Base-by-base conservation (phyloP, 495 filamentous ascomycete species). In the Hypoxylon fuscum region DNA sequence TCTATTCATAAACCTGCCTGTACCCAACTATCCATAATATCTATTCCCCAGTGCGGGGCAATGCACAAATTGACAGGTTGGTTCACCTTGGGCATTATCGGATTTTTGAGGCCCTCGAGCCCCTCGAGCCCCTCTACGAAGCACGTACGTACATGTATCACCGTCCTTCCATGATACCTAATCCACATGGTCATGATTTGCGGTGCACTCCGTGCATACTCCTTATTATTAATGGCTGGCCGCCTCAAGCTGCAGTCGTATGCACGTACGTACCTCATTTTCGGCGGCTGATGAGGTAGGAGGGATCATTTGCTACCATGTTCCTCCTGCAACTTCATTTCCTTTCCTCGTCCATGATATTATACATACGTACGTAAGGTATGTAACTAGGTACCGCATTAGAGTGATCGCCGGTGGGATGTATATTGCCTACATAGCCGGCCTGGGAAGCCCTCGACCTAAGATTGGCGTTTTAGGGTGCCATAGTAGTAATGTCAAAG, bases 241-340 rank as follows among this genome's bases (percentile, higher is more conserved):
- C 54, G 31, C 50, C 62, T 46, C 51, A 45, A 40, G n/a, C 25
- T 27, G 25, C 25, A 56, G 45, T 56, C 55, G 60, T 52, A 20
- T 46, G 29, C 29, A 22, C 21, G 20, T 35, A 31, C 45, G 20
- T 35, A 12, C 32, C 3, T 37, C 11, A 55, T 55, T 62, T 59
- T 59, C 49, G 51, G 62, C 62, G 56, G 56, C 56, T 60, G 62
- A 56, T 53, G 62, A 66, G 46, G 56, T 55, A 45, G 51, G 52
- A 43, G 41, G 55, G 43, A 59, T 27, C 48, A 44, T 42, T 31
- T 35, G 10, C 20, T 15, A 35, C 42, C 34, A 48, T 41, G 54
- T 59, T 59, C 17, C 17, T 41, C 41, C 48, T 43, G 18, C 29
- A 27, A 27, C 25, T 27, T 2, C 32, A 14, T 6, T 10, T n/a